Base-by-base conservation (phyloP, 1,284 basidiomycete species). In the Prillingera fragicola region DNA sequence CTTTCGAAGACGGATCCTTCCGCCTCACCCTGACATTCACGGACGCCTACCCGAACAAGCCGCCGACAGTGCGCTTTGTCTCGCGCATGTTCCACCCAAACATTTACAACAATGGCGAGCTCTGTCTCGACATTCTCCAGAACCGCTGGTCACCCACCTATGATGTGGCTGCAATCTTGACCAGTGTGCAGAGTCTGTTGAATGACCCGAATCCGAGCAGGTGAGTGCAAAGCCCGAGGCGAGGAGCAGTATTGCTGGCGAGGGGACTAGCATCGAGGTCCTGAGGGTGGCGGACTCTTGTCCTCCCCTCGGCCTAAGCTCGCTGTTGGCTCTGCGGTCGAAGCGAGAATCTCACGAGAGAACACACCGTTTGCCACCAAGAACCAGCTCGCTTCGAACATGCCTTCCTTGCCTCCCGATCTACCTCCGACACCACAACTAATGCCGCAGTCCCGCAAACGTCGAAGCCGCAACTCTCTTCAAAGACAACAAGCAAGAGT, bases 21-120 rank as follows among this genome's bases (percentile, higher is more conserved):
- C 91, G 94, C 63, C 83, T 96, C 15, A 78, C 92, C 27, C 79
- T 98, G 39, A 90, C 87, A 0, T 97, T 97, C 62, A 92, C 96
- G 69, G 94, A 98, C 67, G 86, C 88, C 3, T 97, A 98, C 70
- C 94, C 94, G 14, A 97, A 96, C 77, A 96, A 96, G 69, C 90
- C 94, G 0, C 94, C 94, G 5, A 87, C 86, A 2, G 94, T 97
- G 60, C 92, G 94, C 67, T 98, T 98, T 76, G 78, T 97, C 21
- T 89, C 86, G 35, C 83, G 89, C 54, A 97, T 96, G 92, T 97
- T 97, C 75, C 94, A 98, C 68, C 94, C 94, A 0, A 98, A 97
- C 73, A 92, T 98, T 13, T 98, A 97, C 71, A 87, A 87, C 41
- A 96, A 96, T 60, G 94, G 94, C 51, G 94, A 97, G 68, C 83